Base-by-base conservation (phyloP, 129 eudicot species). In the Helianthus annuus region DNA sequence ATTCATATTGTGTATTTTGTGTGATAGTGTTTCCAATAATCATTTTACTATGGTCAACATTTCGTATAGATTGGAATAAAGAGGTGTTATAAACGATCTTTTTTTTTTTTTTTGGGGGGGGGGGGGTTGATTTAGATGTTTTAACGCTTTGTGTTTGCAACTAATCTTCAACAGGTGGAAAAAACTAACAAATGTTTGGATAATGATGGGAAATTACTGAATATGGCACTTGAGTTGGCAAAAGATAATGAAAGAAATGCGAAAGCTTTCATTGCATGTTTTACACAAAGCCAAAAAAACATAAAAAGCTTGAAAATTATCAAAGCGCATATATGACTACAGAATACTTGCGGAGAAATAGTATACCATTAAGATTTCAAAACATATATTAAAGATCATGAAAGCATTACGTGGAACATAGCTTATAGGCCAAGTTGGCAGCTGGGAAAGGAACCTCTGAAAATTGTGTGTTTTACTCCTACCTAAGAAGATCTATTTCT, bases 401-500 rank as follows among this genome's bases (percentile, higher is more conserved):
- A 68, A 51, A 49, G 29, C 44, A 46, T 19, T 19, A 46, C 3
- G 36, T 32, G 34, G 29, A 40, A 2, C 17, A 51, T 51, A 14
- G 22, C 17, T 51, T 40, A n/a, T 32, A 32, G 56, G 36, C 52
- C 10, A 40, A 42, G 36, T 11, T 10, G 40, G 2, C 8, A 64
- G n/a, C n/a, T n/a, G 27, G 1, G 53, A 3, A 68, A 8, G n/a
- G n/a, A 62, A 40, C 52, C 11, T 24, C 11, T 24, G 11, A 55
- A 53, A 36, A 11, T 10, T 11, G 15, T 9, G 17, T 32, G 45
- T 1, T 36, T 73, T 62, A 48, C 16, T 39, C 63, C 53, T 5
- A 51, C 53, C 78, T n/a, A 68, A 2, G 49, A 54, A 1, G 58
- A 72, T 72, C 69, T 62, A 10, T 85, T 56, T 76, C 70, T 81